Evolutionary conservation across 2,329 filamentous ascomycete genomes (phyloP).

Genomic region (Hypoxylon sp.): DNA sequence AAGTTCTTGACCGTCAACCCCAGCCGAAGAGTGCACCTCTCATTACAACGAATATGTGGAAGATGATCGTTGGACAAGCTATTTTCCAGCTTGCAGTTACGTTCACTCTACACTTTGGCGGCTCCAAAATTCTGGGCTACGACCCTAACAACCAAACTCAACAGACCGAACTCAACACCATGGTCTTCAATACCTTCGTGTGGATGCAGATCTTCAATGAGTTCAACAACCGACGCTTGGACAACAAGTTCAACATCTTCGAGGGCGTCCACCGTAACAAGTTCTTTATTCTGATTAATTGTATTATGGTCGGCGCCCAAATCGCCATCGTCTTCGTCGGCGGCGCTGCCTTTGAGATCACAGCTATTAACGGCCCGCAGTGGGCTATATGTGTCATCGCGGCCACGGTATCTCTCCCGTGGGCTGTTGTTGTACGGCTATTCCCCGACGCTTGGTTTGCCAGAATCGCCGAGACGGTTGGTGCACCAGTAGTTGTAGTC

Average conservation of each 20-base stretch:
- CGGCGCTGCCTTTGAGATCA: slow-evolving; percentile 67
- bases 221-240: slow-evolving; percentile 74
- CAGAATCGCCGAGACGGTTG: slow-evolving; percentile 51
- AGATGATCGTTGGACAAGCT: slow-evolving; percentile 75
- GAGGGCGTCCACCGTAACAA: slow-evolving; percentile 69
- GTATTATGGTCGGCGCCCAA: slow-evolving; percentile 71
- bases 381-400: slow-evolving; percentile 69
- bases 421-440: slow-evolving; percentile 64
- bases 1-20: slow-evolving; percentile 68
- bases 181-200: slow-evolving; percentile 79
- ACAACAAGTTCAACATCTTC: slow-evolving; percentile 74
- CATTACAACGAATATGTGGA: slow-evolving; percentile 79
- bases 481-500: slow-evolving; percentile 51
- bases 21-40: slow-evolving; percentile 77
- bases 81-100: slow-evolving; percentile 73
- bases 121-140: slow-evolving; percentile 68
- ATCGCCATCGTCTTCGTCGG: slow-evolving; percentile 71
- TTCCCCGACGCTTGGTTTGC: slow-evolving; percentile 64
- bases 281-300: slow-evolving; percentile 71
- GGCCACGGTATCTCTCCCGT: slow-evolving; percentile 65
- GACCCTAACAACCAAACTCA: slow-evolving; percentile 58
- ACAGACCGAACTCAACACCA: slow-evolving; percentile 66
- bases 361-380: slow-evolving; percentile 63
- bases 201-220: slow-evolving; percentile 82
- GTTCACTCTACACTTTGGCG: slow-evolving; percentile 73